Evolutionary conservation across 306 rosid species (phyloP), one percentile per base, ranked within the genome.

Genomic region (Astragalus membranaceus): DNA sequence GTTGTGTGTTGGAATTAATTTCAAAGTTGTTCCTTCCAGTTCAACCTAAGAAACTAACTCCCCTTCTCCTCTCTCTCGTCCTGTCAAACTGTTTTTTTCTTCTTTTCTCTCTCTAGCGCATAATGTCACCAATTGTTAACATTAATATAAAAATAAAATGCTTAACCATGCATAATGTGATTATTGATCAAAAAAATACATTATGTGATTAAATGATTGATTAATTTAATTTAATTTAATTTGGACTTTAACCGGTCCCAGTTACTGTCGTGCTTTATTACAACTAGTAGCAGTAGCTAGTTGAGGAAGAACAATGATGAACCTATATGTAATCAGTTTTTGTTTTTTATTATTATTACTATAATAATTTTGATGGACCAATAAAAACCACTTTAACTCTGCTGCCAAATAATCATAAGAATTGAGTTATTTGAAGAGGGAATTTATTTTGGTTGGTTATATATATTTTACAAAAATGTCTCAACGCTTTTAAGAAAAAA

Each of bases 11-110:
- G 73, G 55, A 20, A 26, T 26, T 26, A 74, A 64, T 62, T 72
- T 73, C 70, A 68, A 63, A 62, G 56, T 11, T 41, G 51, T 51
- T 50, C 29, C 41, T 73, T 39, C 67, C 54, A 71, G 72, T 74
- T 74, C 72, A 53, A 77, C 73, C 10, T 23, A 44, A 32, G n/a
- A n/a, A 74, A 51, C 72, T 64, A 33, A 65, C 58, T 51, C 62
- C 56, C 49, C 30, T 39, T 13, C 11, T 6, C 3, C 83, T 67
- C 81, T 81, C 23, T 75, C 72, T 78, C 53, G 59, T 56, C 35
- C 77, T 63, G 26, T 63, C 77, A 35, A 76, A 69, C 61, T 55
- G 57, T 78, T 79, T 57, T 65, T 64, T 36, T 14, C 4, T 9
- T 4, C 5, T 0, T 62, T 10, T 65, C 46, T 23, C 54, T 57